Evolutionary conservation across 371 early-diverging fungal genomes (phyloP), one percentile per base, ranked within the genome.

Genomic region (Batrachochytrium dendrobatidis): DNA sequence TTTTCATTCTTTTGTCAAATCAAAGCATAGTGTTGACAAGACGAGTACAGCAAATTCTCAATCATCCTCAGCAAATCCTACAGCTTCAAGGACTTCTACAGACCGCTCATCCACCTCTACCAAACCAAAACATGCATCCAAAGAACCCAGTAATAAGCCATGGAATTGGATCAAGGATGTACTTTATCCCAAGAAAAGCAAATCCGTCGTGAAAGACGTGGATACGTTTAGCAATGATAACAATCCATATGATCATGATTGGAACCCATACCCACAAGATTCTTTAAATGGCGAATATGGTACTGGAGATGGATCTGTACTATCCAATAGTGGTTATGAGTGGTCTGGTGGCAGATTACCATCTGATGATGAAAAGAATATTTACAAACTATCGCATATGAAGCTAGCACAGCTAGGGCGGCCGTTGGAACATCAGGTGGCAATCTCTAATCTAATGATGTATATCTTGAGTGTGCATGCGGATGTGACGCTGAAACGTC

Each of bases 371-470:
- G 94, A 93, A 67, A 85, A 91, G 30, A 84, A 86, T 8, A 85
- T 94, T 18, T 95, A 94, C 67, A 87, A 90, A n/a, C 70, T 92
- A 18, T 91, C 93, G 0, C 94, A 94, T 58, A 81, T 84, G 53
- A 97, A 97, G 70, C 76, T 97, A 22, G 90, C 95, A 26, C 90
- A 92, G 64, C 87, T 87, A 7, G 80, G 91, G 25, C 83, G 95
- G 5, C 90, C 95, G 1, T 76, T 97, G 22, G 72, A 81, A 50
- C 89, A 97, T 53, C 95, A 97, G 68, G 97, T 97, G 3, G 68
- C 92, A 58, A 87, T 97, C 31, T 89, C 90, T 24, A 97, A 97
- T 62, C 82, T 94, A 69, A 92, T 97, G 94, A 87, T 94, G 70
- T 92, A 91, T 86, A 94, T 94, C 67, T 75, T 96, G 8, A 76